These are phyloP conservation scores for Sonneratia alba DNA, from an alignment of 345 rosid species.

Conservation along the genomic window DNA sequence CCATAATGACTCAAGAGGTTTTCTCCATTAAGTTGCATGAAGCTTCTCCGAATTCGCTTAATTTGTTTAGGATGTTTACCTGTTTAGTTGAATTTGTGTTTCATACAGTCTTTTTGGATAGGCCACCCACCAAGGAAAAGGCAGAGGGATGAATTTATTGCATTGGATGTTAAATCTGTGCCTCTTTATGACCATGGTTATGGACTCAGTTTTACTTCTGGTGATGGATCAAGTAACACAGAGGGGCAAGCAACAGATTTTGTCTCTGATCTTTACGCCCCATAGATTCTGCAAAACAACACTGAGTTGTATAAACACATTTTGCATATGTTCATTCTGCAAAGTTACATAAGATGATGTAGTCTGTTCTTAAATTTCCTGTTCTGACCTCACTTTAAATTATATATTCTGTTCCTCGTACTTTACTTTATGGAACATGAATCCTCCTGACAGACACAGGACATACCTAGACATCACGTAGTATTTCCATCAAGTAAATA, in stretches of 20 bases:
- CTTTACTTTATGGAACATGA: background rate
- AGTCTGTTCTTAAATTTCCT: background rate
- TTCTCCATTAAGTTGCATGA: background rate
- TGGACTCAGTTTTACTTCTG: constrained; percentile 63
- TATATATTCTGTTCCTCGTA: background rate
- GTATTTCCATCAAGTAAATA: background rate
- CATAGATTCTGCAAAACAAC: background rate
- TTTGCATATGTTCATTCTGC: background rate
- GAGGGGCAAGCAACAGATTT: constrained; percentile 41
- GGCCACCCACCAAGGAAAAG: constrained; percentile 45
- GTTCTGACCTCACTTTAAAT: background rate
- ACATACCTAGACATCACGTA: too few species aligned
- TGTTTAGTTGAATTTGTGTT: background rate
- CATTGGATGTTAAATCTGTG: constrained; percentile 38
- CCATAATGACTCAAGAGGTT: background rate
- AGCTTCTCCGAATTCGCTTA: background rate
- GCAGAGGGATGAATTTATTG: constrained; percentile 23
- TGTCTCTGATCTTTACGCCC: background rate
- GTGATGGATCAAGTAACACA: constrained; percentile 44
- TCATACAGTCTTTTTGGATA: constrained; percentile 74
- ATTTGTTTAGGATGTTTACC: background rate
- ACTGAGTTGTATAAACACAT: background rate
- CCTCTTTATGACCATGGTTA: constrained; percentile 92
- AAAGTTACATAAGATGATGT: background rate
- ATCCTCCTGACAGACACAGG: background rate